These are phyloP conservation scores for Moniliophthora roreri DNA, from an alignment of 1,284 basidiomycete species.

Conservation along the genomic window DNA sequence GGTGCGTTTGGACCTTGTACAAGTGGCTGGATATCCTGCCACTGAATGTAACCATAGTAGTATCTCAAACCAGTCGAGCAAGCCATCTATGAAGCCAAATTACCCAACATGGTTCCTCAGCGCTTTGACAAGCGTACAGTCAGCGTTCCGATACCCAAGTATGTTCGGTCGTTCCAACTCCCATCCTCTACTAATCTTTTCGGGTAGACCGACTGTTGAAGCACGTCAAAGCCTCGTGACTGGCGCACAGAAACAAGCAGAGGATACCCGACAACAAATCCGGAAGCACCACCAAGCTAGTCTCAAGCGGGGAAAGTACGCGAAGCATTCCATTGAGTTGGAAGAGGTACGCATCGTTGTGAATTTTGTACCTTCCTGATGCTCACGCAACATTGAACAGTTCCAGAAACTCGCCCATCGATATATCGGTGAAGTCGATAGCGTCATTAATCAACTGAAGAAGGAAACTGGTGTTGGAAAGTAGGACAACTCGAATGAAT, in stretches of 20 bases:
- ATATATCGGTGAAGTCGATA: constrained; percentile 63
- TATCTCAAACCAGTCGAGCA: constrained; percentile 70
- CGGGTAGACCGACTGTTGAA: constrained; percentile 71
- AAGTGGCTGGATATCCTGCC: constrained; percentile 13
- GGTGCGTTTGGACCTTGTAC: constrained; percentile 39
- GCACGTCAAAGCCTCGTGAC: constrained; percentile 56
- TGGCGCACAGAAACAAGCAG: constrained; percentile 59
- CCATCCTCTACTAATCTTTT: constrained; percentile 5
- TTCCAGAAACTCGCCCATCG: constrained; percentile 71
- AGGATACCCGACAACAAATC: constrained; percentile 73
- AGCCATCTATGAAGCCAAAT: constrained; percentile 68
- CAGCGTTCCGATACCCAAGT: constrained; percentile 79
- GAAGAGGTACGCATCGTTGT: constrained; percentile 50
- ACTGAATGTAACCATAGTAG: constrained; percentile 42
- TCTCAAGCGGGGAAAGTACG: constrained; percentile 67
- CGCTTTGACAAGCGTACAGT: constrained; percentile 66
- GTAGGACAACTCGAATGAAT: not conserved
- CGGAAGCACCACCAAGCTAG: constrained; percentile 65
- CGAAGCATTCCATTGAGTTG: constrained; percentile 63
- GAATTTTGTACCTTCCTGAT: not conserved
- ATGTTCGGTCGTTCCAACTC: constrained; percentile 17
- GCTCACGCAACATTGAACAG: constrained; percentile 33
- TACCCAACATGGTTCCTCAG: constrained; percentile 72
- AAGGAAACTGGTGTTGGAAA: constrained; percentile 39
- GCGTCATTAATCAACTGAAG: constrained; percentile 60